Evolutionary conservation across 2,329 filamentous ascomycete genomes (phyloP).

Genomic region (Sarocladium strictum): DNA sequence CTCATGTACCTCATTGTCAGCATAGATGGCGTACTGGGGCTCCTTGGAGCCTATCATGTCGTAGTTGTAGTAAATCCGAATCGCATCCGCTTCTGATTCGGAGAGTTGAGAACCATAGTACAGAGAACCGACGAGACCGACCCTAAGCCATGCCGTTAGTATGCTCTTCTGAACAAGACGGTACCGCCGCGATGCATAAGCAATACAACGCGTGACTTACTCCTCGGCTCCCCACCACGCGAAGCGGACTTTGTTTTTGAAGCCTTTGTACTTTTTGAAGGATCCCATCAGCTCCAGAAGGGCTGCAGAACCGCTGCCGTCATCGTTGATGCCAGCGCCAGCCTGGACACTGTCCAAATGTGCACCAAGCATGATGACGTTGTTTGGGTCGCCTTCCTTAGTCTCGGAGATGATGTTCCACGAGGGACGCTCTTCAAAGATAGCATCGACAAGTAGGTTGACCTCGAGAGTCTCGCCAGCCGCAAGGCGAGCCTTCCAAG

Average conservation of each 20-base stretch:
- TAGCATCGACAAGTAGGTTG: slow-evolving; percentile 29
- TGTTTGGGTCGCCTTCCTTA: slow-evolving; percentile 35
- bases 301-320: slow-evolving; percentile 32
- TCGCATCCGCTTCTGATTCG: slow-evolving; percentile 40
- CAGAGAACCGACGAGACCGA: slow-evolving; percentile 36
- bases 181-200: background rate
- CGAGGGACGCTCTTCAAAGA: slow-evolving; percentile 28
- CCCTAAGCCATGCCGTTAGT: slow-evolving; percentile 19
- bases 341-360: slow-evolving; percentile 34
- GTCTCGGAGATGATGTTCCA: slow-evolving; percentile 39
- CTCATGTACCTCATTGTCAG: slow-evolving; percentile 31
- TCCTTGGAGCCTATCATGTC: slow-evolving; percentile 57
- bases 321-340: slow-evolving; percentile 35
- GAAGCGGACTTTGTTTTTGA: slow-evolving; percentile 37
- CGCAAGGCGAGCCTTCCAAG: slow-evolving; percentile 27
- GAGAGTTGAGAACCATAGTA: slow-evolving; percentile 32
- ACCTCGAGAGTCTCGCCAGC: slow-evolving; percentile 27
- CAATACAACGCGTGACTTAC: slow-evolving; percentile 15
- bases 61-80: slow-evolving; percentile 64
- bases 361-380: slow-evolving; percentile 35
- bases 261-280: slow-evolving; percentile 30
- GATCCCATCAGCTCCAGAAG: slow-evolving; percentile 32
- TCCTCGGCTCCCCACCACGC: slow-evolving; percentile 39
- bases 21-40: slow-evolving; percentile 34
- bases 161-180: background rate